Evolutionary conservation across 768 basidiomycete species (phyloP).

Genomic region (Termitomyces sp.): DNA sequence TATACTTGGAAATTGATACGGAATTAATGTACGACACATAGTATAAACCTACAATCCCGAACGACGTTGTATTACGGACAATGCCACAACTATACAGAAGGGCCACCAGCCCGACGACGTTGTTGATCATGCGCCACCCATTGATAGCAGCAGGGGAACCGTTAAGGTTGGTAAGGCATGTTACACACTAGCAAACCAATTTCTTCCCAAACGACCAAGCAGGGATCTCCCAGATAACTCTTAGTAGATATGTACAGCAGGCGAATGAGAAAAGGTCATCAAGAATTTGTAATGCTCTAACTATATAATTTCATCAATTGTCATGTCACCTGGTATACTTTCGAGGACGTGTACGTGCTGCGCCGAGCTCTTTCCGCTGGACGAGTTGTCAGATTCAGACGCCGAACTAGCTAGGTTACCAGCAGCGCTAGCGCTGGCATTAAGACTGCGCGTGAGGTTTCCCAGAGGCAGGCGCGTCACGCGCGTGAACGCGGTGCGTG

Average conservation of each 20-base stretch:
- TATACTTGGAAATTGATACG: too few relatives aligned
- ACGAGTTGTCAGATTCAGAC: neutral
- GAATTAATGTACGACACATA: too few relatives aligned
- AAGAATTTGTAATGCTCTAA: neutral
- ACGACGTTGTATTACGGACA: too few relatives aligned
- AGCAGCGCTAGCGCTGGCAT: conserved; percentile 10
- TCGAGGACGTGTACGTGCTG: conserved; percentile 22
- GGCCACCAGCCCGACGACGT: too few relatives aligned
- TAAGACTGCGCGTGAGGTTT: conserved; percentile 38
- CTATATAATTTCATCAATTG: conserved; percentile 38
- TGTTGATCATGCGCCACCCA: neutral
- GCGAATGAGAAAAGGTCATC: neutral
- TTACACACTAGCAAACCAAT: too few relatives aligned
- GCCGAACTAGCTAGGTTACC: neutral
- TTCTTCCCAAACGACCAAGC: too few relatives aligned
- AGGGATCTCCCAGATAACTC: neutral
- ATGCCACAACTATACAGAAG: too few relatives aligned
- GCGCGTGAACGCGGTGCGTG: conserved; percentile 50
- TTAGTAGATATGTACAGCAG: neutral
- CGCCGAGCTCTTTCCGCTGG: conserved; percentile 4
- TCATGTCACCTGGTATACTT: conserved; percentile 44
- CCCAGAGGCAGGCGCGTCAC: conserved; percentile 46
- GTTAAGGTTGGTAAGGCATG: too few relatives aligned
- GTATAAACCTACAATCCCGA: too few relatives aligned
- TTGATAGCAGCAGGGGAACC: too few relatives aligned